phyloP scores from a whole-genome alignment of 176 grass and related monocot species.

The Carex cristatella region DNA sequence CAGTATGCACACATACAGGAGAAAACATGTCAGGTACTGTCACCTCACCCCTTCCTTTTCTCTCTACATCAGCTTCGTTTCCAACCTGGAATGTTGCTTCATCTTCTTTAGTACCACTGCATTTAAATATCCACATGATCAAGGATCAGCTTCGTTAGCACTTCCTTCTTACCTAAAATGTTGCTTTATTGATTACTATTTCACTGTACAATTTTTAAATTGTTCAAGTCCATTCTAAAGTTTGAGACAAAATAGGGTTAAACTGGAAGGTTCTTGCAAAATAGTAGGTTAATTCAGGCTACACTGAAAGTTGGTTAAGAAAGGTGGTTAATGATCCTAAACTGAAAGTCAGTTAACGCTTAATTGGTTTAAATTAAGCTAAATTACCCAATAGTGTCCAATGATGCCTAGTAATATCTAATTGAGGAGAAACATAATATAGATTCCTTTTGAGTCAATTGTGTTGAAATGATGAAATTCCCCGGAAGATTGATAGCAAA shows the following conservation, averaged over 20 bases:
- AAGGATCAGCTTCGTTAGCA: background rate
- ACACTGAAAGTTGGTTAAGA: background rate
- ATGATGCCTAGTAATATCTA: background rate
- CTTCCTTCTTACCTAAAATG: background rate
- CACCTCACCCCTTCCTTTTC: conserved; percentile 17
- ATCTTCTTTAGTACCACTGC: conserved; percentile 27
- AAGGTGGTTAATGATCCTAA: background rate
- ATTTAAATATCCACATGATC: conserved; percentile 15
- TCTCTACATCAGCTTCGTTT: conserved; percentile 9
- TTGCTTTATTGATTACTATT: background rate
- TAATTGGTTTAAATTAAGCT: background rate
- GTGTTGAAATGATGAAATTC: background rate
- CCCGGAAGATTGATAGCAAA: background rate
- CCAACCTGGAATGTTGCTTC: conserved; percentile 15
- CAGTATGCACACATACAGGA: background rate
- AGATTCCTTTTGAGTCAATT: background rate
- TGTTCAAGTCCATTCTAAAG: background rate
- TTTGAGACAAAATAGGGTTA: background rate
- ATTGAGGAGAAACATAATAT: background rate
- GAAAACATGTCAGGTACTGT: background rate
- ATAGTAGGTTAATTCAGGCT: background rate
- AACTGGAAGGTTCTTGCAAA: background rate
- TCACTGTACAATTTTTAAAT: background rate
- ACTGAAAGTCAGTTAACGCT: background rate
- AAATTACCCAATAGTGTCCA: background rate